Evolutionary conservation across 352 stramenopile genomes (phyloP).

Genomic region (Pythium sukuiense): DNA sequence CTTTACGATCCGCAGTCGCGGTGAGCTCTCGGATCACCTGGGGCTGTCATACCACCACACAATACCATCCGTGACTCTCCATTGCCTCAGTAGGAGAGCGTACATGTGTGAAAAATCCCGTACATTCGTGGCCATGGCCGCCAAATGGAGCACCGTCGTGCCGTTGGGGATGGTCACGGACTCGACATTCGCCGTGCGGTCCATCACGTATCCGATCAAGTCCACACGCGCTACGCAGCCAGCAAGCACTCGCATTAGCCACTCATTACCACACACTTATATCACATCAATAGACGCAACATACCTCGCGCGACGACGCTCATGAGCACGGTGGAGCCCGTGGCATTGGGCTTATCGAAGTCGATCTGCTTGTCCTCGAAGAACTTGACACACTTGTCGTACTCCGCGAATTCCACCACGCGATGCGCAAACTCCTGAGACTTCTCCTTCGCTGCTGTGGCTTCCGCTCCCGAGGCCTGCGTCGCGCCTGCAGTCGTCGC

Average conservation of each 20-base stretch:
- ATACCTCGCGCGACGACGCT: conserved; percentile 70
- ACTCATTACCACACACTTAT: neutral
- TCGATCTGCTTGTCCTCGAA: conserved; percentile 60
- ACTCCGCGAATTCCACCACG: conserved; percentile 73
- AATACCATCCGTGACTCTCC: neutral
- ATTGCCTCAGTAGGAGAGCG: neutral
- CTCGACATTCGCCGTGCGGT: conserved; percentile 57
- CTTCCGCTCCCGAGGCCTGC: neutral
- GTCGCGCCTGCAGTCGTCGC: neutral
- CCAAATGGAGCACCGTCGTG: conserved; percentile 77
- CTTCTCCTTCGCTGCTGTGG: conserved; percentile 1
- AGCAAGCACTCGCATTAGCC: neutral
- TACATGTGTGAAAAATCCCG: neutral
- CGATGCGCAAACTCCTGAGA: conserved; percentile 74
- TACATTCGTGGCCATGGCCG: conserved; percentile 74
- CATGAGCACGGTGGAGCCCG: conserved; percentile 84
- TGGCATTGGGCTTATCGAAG: conserved; percentile 53
- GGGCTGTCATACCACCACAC: conserved; percentile 30
- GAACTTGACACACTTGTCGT: conserved; percentile 53
- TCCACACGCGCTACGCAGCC: conserved; percentile 50
- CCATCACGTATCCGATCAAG: conserved; percentile 52
- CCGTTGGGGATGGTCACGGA: conserved; percentile 60
- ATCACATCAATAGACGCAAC: neutral
- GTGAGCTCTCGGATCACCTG: conserved; percentile 59
- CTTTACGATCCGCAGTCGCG: conserved; percentile 39